phyloP scores from a whole-genome alignment of 805 yeast genomes.

The Candida maesae region DNA sequence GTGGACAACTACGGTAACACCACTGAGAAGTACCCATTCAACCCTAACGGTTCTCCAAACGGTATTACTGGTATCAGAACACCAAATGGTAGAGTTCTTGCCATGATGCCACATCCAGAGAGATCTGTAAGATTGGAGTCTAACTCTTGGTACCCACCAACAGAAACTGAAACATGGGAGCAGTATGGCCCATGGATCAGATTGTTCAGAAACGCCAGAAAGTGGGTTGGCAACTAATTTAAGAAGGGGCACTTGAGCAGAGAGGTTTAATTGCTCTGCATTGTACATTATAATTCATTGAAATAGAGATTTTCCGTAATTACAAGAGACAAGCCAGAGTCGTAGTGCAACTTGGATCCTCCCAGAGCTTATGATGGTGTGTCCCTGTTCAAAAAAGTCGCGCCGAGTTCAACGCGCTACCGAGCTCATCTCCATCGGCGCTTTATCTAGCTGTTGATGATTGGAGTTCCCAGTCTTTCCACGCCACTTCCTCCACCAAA shows the following conservation, averaged over 20 bases:
- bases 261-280: neutral
- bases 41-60: conserved; percentile 93
- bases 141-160: conserved; percentile 86
- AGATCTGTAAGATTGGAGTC: conserved; percentile 85
- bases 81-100: conserved; percentile 91
- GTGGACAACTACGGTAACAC: conserved; percentile 88
- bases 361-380: no score
- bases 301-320: neutral
- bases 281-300: neutral
- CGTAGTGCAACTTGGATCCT: no score
- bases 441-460: neutral
- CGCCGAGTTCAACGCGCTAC: neutral
- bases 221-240: conserved; percentile 77
- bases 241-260: no score
- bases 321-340: neutral
- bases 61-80: conserved; percentile 92
- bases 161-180: conserved; percentile 58
- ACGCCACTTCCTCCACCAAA: neutral
- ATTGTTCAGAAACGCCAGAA: conserved; percentile 87
- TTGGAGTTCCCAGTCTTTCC: no score
- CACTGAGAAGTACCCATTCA: conserved; percentile 83
- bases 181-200: conserved; percentile 95
- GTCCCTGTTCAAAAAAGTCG: no score
- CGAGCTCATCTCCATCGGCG: neutral
- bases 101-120: conserved; percentile 99